A percentile compares a stretch with the other conserved stretches of the same genome.
These are phyloP conservation scores for Saccharomyces kudriavzevii DNA, from an alignment of 805 yeast species.

Conservation along the genomic window DNA sequence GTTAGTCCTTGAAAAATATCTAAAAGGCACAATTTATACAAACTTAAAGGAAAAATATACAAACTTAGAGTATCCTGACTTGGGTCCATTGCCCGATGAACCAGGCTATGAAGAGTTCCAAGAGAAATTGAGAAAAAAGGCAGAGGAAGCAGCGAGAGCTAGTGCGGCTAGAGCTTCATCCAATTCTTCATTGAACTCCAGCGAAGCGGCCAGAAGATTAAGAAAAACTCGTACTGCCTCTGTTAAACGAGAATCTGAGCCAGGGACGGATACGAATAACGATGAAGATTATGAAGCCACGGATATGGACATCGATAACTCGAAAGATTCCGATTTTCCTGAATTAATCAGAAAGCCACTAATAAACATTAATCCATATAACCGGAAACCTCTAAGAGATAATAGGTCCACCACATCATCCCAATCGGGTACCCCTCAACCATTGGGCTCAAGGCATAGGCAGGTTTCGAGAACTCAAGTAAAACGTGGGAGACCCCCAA, in stretches of 20 bases:
- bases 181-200: not conserved
- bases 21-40: conserved; percentile 32
- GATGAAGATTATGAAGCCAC: not conserved
- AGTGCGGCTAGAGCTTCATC: conserved; percentile 11
- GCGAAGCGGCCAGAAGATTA: not conserved
- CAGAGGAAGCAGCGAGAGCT: conserved; percentile 29
- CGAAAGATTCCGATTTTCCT: not conserved
- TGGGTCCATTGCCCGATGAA: conserved; percentile 63
- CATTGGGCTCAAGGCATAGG: conserved; percentile 13
- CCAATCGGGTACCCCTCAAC: conserved; percentile 21
- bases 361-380: not conserved
- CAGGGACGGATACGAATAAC: not conserved
- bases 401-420: conserved; percentile 11
- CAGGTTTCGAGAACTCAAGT: conserved; percentile 18
- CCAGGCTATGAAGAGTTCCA: not conserved
- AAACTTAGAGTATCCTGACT: conserved; percentile 36
- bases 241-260: conserved; percentile 16
- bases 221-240: not conserved
- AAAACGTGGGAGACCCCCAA: conserved; percentile 32
- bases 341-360: not conserved
- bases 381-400: not conserved
- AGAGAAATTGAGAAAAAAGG: conserved; percentile 24
- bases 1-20: conserved; percentile 38
- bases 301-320: not conserved
- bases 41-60: conserved; percentile 28